Percentiles rank a stretch among this genome's conserved stretches.
Conservation (phyloP, 2,329 filamentous ascomycete species). For the Pochonia chlamydosporia region DNA sequence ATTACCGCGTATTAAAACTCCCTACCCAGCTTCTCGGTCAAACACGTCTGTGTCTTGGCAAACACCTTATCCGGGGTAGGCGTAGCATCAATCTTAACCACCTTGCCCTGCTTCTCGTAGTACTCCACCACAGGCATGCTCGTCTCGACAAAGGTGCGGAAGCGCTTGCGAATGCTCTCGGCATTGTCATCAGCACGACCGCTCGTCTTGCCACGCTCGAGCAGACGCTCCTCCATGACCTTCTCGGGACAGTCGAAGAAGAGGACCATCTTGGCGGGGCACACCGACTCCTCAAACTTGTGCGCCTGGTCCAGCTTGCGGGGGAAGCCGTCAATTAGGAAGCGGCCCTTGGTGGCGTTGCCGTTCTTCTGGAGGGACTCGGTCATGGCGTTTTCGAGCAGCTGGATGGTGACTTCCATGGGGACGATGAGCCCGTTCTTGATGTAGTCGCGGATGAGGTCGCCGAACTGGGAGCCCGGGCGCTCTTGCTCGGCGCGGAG, state of each 20-base stretch:
- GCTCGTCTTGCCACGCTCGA: constrained; percentile 89
- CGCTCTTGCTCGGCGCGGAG: constrained; percentile 90
- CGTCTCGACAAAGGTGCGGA: constrained; percentile 88
- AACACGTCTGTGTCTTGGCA: constrained; percentile 42
- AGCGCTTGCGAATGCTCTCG: constrained; percentile 93
- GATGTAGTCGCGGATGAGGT: constrained; percentile 90
- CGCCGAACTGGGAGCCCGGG: constrained; percentile 79
- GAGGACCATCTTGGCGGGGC: constrained; percentile 75
- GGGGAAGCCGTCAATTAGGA: constrained; percentile 80
- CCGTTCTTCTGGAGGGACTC: constrained; percentile 51
- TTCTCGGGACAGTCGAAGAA: constrained; percentile 93
- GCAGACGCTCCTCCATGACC: constrained; percentile 75
- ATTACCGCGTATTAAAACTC: constrained; percentile 16
- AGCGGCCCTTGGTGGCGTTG: constrained; percentile 53
- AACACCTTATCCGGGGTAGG: constrained; percentile 58
- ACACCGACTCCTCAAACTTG: constrained; percentile 88
- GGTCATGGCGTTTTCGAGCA: constrained; percentile 91
- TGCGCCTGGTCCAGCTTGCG: constrained; percentile 95
- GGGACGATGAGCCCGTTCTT: constrained; percentile 92
- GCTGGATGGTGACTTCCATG: constrained; percentile 94
- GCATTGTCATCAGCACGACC: constrained; percentile 90
- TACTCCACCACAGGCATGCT: constrained; percentile 95
- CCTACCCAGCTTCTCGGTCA: constrained; percentile 43
- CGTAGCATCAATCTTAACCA: constrained; percentile 74
- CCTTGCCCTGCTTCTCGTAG: constrained; percentile 69